Evolutionary conservation across 495 filamentous ascomycete genomes (phyloP).

Genomic region (Usnea hakonensis): DNA sequence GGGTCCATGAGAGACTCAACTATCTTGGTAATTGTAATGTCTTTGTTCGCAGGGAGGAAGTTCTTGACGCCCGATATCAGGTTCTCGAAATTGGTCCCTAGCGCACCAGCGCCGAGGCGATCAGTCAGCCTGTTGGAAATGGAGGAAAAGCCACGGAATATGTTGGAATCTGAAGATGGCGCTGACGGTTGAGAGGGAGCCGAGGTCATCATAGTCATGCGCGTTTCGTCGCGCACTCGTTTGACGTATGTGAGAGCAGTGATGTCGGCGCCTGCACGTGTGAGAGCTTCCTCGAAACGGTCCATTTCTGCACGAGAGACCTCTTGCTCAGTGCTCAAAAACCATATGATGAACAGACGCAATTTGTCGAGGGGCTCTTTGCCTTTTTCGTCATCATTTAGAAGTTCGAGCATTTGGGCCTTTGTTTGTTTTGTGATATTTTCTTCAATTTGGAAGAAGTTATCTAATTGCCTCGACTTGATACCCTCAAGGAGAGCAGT

Average conservation of each 20-base stretch:
- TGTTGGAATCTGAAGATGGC: conserved; percentile 56
- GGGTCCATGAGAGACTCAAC: conserved; percentile 99
- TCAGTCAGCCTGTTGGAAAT: conserved; percentile 89
- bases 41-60: conserved; percentile 89
- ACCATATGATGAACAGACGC: conserved; percentile 94
- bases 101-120: conserved; percentile 81
- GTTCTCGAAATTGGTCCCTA: conserved; percentile 86
- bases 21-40: conserved; percentile 94
- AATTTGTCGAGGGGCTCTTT: conserved; percentile 82
- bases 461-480: conserved; percentile 90
- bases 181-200: conserved; percentile 59
- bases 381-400: conserved; percentile 74
- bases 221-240: conserved; percentile 88
- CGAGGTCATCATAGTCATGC: conserved; percentile 98
- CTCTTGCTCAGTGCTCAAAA: conserved; percentile 88
- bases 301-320: conserved; percentile 72
- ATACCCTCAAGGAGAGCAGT: conserved; percentile 78
- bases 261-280: conserved; percentile 61
- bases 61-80: conserved; percentile 98
- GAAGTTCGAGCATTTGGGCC: conserved; percentile 76
- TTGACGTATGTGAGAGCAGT: conserved; percentile 77
- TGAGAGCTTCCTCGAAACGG: conserved; percentile 80
- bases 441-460: conserved; percentile 94
- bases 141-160: conserved; percentile 83
- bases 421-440: conserved; percentile 89